Evolutionary conservation across 345 rosid genomes (phyloP).

Genomic region (Gossypium arboreum): DNA sequence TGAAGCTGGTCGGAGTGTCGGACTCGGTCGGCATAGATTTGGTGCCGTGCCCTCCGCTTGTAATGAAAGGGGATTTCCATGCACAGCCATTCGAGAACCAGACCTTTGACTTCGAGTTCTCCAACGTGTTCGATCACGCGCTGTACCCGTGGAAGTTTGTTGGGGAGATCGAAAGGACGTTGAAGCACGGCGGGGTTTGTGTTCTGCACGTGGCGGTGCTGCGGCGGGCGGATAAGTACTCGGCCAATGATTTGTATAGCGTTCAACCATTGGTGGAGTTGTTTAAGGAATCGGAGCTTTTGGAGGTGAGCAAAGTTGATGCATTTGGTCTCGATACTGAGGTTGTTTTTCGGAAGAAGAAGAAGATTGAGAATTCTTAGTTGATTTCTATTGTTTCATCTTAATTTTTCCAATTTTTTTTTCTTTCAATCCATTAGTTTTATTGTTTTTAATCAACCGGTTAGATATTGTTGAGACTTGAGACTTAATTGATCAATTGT

Average conservation of each 20-base stretch:
- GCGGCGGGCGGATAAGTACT: conserved; percentile 69
- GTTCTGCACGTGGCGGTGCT: conserved; percentile 74
- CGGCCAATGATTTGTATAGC: conserved; percentile 76
- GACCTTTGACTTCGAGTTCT: conserved; percentile 80
- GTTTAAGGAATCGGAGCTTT: conserved; percentile 55
- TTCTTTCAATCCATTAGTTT: not conserved
- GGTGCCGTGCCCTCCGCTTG: conserved; percentile 77
- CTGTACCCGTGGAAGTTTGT: conserved; percentile 71
- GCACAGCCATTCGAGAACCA: conserved; percentile 65
- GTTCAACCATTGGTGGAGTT: conserved; percentile 47
- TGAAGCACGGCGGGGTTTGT: conserved; percentile 66
- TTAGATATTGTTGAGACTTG: too few species aligned
- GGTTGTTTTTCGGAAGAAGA: conserved; percentile 61
- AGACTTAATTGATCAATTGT: too few species aligned
- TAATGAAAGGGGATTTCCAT: conserved; percentile 75
- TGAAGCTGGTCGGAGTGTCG: conserved; percentile 51
- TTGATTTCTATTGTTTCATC: not conserved
- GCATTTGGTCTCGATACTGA: conserved; percentile 98
- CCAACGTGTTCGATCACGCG: conserved; percentile 93
- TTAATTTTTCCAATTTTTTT: too few species aligned
- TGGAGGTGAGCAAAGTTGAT: conserved; percentile 63
- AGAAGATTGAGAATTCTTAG: not conserved
- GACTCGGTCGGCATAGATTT: conserved; percentile 85
- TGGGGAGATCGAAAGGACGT: conserved; percentile 78
- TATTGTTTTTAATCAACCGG: not conserved